Base-by-base conservation (phyloP, 1,139 yeast species). In the Saccharomyces uvarum region DNA sequence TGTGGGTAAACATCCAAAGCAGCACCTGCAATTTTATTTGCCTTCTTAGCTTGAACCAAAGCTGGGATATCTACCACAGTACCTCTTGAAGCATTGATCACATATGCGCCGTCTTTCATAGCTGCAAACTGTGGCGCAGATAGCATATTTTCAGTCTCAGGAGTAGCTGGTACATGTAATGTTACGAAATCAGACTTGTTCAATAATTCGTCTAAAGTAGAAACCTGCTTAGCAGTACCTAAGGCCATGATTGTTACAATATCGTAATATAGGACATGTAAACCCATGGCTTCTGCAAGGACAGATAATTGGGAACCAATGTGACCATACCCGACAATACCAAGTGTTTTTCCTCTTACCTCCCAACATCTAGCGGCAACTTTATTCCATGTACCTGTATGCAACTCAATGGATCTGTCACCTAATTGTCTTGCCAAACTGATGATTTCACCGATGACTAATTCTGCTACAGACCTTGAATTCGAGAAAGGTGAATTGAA, bases 401-500 rank as follows among this genome's bases (percentile, higher is more conserved):
- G 99, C 79, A 93, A 73, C 77, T 93, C 99, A 63, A 88, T 86
- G 48, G 97, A 88, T 75, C 99, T 85, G 73, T 93, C 99, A 67
- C 98, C 97, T 61, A 93, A 77, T 77, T 93, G 99, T 77, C 99
- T 87, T 33, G 99, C 96, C 67, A 93, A 80, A 52, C 95, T 78
- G 70, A 93, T 89, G 68, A 93, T 84, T 76, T 93, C 97, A 62
- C 95, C 96, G 74, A 93, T 90, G 56, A 95, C 97, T 66, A 95
- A 81, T 76, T 93, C 99, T 57, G 99, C 99, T 51, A 93, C 99
- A 3, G 97, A 90, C 76, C 99, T 86, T 33, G 99, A 93, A 78
- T 93, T 93, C 62, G 97, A 90, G 77, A 95, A 93, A 56, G 99
- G 99, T 41, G 99, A 93, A 79, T 93, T 93, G 84, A 93, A 93